Evolutionary conservation across 2,329 filamentous ascomycete species (phyloP).

Genomic region (Verticillium klebahnii): DNA sequence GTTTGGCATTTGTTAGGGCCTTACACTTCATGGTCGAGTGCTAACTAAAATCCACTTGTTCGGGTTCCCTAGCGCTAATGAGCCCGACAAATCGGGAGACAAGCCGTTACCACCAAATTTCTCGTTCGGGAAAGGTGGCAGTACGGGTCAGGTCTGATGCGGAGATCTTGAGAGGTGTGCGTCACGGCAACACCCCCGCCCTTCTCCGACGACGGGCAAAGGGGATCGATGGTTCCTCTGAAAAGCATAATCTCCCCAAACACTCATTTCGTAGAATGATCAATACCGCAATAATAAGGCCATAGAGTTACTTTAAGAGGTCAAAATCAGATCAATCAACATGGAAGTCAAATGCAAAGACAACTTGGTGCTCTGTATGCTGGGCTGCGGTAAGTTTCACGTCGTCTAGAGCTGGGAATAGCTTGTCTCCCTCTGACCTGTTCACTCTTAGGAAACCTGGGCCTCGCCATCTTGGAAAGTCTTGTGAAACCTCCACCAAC

Average conservation of each 20-base stretch:
- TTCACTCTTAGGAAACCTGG: slow-evolving; percentile 22
- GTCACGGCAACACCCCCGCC: neutral
- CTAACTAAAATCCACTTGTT: no score
- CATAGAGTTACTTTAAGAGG: neutral
- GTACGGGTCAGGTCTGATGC: neutral
- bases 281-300: neutral
- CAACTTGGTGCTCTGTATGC: slow-evolving; percentile 7
- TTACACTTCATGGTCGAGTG: no score
- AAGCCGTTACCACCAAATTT: slow-evolving; percentile 3
- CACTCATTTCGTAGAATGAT: neutral
- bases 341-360: slow-evolving; percentile 1
- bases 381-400: slow-evolving; percentile 11
- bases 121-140: neutral
- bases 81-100: slow-evolving; percentile 2
- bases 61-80: neutral
- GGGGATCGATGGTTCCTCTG: no score
- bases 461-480: slow-evolving; percentile 21
- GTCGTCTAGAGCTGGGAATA: no score
- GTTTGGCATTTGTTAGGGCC: neutral
- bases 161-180: neutral
- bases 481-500: slow-evolving; percentile 9
- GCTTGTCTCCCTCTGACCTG: neutral
- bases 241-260: no score
- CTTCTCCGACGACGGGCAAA: neutral
- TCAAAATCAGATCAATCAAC: neutral